Evolutionary conservation across 1,284 basidiomycete genomes (phyloP), one percentile per base, ranked within the genome.

Genomic region (Ceratobasidium sp.): DNA sequence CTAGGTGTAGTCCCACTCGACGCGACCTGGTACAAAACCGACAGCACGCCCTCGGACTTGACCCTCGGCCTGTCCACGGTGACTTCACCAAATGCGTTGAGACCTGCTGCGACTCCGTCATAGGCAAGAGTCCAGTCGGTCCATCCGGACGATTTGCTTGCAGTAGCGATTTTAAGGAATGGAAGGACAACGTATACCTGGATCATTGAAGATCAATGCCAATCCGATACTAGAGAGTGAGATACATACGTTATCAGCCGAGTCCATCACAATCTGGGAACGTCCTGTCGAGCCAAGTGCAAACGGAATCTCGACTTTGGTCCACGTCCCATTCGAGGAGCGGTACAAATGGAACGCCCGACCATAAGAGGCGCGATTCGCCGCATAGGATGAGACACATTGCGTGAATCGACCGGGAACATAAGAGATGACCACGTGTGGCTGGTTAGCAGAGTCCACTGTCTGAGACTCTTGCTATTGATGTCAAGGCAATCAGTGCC

Each of bases 391-490:
- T 6, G 70, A 34, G 22, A 72, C 68, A 45, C 72, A 72, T 34
- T 72, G 72, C 13, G 54, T 67, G 47, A 72, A 72, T 35, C 70
- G 70, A n/a, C 71, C 69, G 3, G 72, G 72, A 15, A 72, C 72
- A 42, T 72, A 71, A 6, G 67, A 69, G 22, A 71, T 72, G 17
- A 71, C 62, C 15, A 72, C 56, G 49, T 72, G 72, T 6, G 72
- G 72, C 29, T 68, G 58, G 52, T 60, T 67, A n/a, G 49, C n/a
- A 8, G 70, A 69, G 49, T 71, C 70, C 10, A 58, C 54, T 1
- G 62, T 50, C 43, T 72, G 71, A 20, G 64, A 69, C 42, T 72
- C 71, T 68, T 72, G 71, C 65, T 68, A 17, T 34, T 15, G n/a
- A 6, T 20, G 40, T 55, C 38, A 17, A 15, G 29, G n/a, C n/a